These are phyloP conservation scores for Geranium brycei DNA, from an alignment of 345 rosid species.

Conservation along the genomic window DNA sequence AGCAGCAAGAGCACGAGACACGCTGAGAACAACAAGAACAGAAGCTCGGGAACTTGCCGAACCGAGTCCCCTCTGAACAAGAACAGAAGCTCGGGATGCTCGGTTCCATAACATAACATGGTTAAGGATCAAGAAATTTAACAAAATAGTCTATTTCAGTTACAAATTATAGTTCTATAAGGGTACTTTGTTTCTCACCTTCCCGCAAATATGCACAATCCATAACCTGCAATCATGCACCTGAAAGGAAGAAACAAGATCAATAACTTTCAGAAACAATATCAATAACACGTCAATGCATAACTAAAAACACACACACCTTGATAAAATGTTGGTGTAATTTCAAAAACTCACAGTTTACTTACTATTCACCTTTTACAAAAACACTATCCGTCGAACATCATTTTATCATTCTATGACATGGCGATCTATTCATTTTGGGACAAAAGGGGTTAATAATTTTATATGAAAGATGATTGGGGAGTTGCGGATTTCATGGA, in stretches of 20 bases:
- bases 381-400: no score
- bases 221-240: slow-evolving; percentile 43
- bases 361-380: no score
- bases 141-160: no score
- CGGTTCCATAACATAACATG: slow-evolving; percentile 12
- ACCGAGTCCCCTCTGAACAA: slow-evolving; percentile 32
- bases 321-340: no score
- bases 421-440: no score
- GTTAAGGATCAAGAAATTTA: background rate
- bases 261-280: no score
- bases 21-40: slow-evolving; percentile 17
- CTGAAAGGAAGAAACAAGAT: slow-evolving; percentile 2
- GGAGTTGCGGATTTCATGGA: no score
- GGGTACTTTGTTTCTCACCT: slow-evolving; percentile 36
- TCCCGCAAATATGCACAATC: slow-evolving; percentile 57
- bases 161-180: background rate
- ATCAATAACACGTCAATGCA: background rate
- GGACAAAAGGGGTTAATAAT: no score
- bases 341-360: no score
- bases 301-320: no score
- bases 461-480: no score
- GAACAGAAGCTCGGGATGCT: slow-evolving; percentile 36
- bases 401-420: no score
- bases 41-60: slow-evolving; percentile 16
- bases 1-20: slow-evolving; percentile 12